Conservation (phyloP, 2,329 filamentous ascomycete genomes). For the Knufia fluminis region DNA sequence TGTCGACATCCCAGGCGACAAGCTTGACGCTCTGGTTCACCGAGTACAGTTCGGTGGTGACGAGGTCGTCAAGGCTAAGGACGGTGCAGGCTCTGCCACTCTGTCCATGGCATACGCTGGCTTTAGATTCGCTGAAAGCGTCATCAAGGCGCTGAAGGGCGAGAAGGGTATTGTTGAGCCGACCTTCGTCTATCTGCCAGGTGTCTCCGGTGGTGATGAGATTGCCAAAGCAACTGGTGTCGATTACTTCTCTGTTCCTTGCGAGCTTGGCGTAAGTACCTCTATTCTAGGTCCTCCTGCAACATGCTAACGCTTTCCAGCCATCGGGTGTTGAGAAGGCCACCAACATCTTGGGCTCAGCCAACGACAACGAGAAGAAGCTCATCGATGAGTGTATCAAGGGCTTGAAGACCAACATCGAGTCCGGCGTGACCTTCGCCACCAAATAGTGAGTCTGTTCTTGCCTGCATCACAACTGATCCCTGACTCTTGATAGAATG, state of each 20-base stretch:
- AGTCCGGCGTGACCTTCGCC: constrained; percentile 85
- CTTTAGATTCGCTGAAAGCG: constrained; percentile 92
- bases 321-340: constrained; percentile 78
- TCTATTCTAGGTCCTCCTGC: constrained; percentile 8
- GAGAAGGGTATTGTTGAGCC: constrained; percentile 91
- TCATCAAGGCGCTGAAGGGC: constrained; percentile 79
- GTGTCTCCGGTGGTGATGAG: constrained; percentile 76
- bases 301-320: constrained; percentile 40
- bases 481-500: constrained; percentile 5
- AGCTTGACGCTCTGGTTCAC: constrained; percentile 73
- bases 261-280: constrained; percentile 81
- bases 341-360: constrained; percentile 64
- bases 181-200: constrained; percentile 89
- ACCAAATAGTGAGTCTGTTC: constrained; percentile 43
- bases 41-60: constrained; percentile 98
- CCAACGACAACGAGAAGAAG: constrained; percentile 81
- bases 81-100: constrained; percentile 90
- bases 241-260: constrained; percentile 93
- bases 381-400: constrained; percentile 66
- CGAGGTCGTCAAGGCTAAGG: constrained; percentile 98
- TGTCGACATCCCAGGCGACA: constrained; percentile 74
- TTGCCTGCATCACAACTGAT: background rate
- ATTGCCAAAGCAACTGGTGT: constrained; percentile 73
- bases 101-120: constrained; percentile 94
- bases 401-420: constrained; percentile 84